Evolutionary conservation across 164 flowering plant species (phyloP).

Genomic region (Umbilicus rupestris): DNA sequence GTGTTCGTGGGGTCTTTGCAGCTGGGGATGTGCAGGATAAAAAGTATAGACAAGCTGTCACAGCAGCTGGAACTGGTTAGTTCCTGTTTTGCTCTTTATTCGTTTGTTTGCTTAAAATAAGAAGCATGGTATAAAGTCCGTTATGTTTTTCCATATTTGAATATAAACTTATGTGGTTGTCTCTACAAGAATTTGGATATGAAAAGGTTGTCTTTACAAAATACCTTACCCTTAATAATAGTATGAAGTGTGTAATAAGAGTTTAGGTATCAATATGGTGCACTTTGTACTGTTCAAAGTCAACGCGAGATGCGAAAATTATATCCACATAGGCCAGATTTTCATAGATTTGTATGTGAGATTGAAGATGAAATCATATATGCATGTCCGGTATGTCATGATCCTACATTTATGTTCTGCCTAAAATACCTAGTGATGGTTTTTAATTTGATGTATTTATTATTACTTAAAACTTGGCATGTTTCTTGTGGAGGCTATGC

Average conservation of each 20-base stretch:
- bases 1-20: conserved; percentile 83
- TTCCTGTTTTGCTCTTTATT: background rate
- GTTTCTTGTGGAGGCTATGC: too few relatives aligned
- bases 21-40: conserved; percentile 99
- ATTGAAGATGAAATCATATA: too few relatives aligned
- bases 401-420: too few relatives aligned
- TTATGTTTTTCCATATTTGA: background rate
- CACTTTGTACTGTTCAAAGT: background rate
- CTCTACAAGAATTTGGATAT: background rate
- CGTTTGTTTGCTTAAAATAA: background rate
- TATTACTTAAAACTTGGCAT: too few relatives aligned
- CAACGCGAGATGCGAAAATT: too few relatives aligned
- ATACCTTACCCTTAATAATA: background rate
- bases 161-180: background rate
- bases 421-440: too few relatives aligned
- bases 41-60: conserved; percentile 92
- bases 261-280: background rate
- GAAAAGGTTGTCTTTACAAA: background rate
- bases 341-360: too few relatives aligned
- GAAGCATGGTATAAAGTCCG: conserved; percentile 2
- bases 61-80: conserved; percentile 93
- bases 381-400: too few relatives aligned
- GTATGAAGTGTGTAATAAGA: background rate
- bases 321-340: too few relatives aligned
- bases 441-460: too few relatives aligned